phyloP scores from a whole-genome alignment of 176 grass and related monocot species.

The Eleusine coracana region DNA sequence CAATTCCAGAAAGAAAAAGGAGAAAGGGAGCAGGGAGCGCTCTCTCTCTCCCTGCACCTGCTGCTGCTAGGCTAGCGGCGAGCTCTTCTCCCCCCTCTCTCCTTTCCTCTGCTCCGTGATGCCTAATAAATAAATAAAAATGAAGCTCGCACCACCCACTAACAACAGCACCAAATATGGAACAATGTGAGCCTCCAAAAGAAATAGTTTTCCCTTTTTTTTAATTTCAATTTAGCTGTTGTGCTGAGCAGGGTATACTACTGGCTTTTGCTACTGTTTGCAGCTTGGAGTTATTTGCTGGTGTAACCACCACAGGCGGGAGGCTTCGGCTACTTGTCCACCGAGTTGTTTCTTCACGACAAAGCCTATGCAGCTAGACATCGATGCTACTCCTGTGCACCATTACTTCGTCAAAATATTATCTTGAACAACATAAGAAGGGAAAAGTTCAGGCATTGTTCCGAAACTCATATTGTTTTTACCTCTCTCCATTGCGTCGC shows the following conservation, averaged over 20 bases:
- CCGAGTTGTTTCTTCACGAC: slow-evolving; percentile 49
- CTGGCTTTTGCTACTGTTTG: slow-evolving; percentile 48
- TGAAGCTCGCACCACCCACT: slow-evolving; percentile 48
- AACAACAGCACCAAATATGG: slow-evolving; percentile 58
- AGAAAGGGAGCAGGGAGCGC: neutral
- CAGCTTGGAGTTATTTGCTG: slow-evolving; percentile 59
- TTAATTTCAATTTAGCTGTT: slow-evolving; percentile 23
- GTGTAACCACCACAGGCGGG: slow-evolving; percentile 53
- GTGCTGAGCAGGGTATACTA: slow-evolving; percentile 48
- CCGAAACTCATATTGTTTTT: no score
- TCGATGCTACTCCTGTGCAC: neutral
- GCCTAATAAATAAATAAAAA: slow-evolving; percentile 19
- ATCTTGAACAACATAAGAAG: no score
- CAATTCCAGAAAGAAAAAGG: slow-evolving; percentile 51
- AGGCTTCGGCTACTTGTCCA: slow-evolving; percentile 43
- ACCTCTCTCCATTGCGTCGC: no score
- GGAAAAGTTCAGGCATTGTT: no score
- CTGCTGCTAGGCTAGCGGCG: neutral
- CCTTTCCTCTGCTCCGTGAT: neutral
- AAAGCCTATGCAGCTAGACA: slow-evolving; percentile 37
- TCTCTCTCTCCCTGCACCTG: neutral
- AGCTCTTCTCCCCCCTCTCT: neutral
- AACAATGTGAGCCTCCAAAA: slow-evolving; percentile 42
- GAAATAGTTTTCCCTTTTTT: slow-evolving; percentile 32
- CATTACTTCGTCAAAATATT: neutral